Percentiles rank a stretch among this genome's conserved stretches.
These are phyloP conservation scores for Acanthamoeba culbertsoni DNA, from an alignment of 208 protist species.

Conservation along the genomic window DNA sequence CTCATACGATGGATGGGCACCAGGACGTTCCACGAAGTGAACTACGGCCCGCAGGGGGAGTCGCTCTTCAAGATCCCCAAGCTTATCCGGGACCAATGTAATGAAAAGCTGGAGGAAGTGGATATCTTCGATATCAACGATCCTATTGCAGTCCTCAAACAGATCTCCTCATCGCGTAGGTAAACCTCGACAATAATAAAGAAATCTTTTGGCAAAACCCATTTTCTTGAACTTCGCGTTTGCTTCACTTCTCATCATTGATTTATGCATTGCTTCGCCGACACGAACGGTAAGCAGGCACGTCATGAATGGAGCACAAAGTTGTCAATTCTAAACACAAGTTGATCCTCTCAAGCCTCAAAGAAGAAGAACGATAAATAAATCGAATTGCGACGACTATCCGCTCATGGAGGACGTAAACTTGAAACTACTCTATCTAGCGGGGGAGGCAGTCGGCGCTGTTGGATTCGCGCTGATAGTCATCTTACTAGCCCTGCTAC, in stretches of 20 bases:
- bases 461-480: not conserved
- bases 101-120: not conserved
- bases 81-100: not conserved
- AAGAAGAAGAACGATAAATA: too few species aligned
- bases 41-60: not conserved
- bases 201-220: too few species aligned
- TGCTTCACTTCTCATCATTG: too few species aligned
- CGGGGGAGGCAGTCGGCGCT: not conserved
- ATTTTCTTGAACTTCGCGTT: too few species aligned
- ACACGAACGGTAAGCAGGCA: too few species aligned
- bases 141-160: not conserved
- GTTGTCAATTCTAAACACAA: too few species aligned
- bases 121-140: not conserved
- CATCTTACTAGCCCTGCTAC: not conserved
- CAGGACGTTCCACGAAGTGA: slow-evolving; percentile 56
- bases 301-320: too few species aligned
- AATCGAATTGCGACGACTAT: too few species aligned
- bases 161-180: too few species aligned
- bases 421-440: not conserved
- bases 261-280: too few species aligned
- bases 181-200: too few species aligned
- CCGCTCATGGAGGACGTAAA: not conserved
- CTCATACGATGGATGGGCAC: not conserved
- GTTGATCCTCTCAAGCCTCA: too few species aligned
- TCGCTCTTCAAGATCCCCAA: slow-evolving; percentile 44